Percentiles rank a stretch among this genome's conserved stretches.
phyloP scores from a whole-genome alignment of 306 rosid species.

The Vachellia collinsii region DNA sequence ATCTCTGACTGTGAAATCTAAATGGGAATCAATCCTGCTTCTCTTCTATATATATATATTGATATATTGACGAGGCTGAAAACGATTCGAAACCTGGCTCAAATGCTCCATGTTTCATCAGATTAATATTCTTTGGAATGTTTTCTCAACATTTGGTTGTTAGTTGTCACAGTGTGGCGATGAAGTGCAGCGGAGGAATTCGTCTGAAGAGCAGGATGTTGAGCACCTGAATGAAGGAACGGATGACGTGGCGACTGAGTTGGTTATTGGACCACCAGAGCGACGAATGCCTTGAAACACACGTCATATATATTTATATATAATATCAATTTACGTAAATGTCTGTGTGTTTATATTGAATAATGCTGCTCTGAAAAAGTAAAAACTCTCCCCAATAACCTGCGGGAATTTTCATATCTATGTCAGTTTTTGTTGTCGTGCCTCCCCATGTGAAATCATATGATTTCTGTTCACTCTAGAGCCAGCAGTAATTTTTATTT shows the following conservation, averaged over 20 bases:
- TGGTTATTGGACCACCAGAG: slow-evolving; percentile 75
- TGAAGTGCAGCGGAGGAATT: slow-evolving; percentile 3
- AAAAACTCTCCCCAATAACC: neutral
- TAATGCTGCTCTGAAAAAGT: neutral
- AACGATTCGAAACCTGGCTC: neutral
- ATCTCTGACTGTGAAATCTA: neutral
- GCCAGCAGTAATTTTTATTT: neutral
- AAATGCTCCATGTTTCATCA: neutral
- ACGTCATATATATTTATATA: neutral
- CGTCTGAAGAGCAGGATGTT: slow-evolving; percentile 23
- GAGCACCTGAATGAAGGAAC: neutral
- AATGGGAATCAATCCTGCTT: neutral
- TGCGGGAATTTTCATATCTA: neutral
- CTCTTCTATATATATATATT: neutral
- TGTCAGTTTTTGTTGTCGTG: neutral
- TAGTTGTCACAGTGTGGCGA: slow-evolving; percentile 43
- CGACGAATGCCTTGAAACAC: slow-evolving; percentile 35
- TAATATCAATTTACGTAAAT: neutral
- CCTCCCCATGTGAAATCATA: neutral
- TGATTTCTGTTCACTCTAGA: neutral
- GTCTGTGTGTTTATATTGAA: neutral
- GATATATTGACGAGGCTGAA: neutral
- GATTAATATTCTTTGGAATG: neutral
- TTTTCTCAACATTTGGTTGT: neutral
- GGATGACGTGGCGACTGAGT: slow-evolving; percentile 74